Evolutionary conservation across 2,329 filamentous ascomycete species (phyloP).

Genomic region (Biscogniauxia sp.): DNA sequence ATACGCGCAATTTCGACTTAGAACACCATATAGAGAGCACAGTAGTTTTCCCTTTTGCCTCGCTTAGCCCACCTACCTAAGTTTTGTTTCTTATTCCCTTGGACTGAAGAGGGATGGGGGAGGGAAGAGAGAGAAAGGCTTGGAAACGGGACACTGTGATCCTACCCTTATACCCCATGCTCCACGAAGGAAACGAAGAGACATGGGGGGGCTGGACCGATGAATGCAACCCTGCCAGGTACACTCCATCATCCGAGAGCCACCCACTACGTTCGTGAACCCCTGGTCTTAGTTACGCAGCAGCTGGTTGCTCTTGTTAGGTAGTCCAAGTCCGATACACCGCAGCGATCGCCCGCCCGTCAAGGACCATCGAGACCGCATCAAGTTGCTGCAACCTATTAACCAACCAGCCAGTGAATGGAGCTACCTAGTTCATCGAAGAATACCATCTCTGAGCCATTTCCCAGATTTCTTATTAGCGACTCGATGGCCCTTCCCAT

Average conservation of each 20-base stretch:
- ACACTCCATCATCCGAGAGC: not conserved
- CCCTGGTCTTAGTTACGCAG: conserved; percentile 5
- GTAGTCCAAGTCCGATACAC: conserved; percentile 20
- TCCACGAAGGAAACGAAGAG: not conserved
- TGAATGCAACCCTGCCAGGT: conserved; percentile 4
- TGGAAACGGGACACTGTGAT: not conserved
- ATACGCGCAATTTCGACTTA: not conserved
- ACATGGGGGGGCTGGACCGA: conserved; percentile 1
- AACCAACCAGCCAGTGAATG: not conserved
- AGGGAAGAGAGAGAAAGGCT: not conserved
- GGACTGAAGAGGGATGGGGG: too few species aligned
- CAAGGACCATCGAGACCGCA: conserved; percentile 8
- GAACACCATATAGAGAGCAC: not conserved
- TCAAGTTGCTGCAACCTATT: not conserved
- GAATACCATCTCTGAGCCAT: not conserved
- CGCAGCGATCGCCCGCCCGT: conserved; percentile 25
- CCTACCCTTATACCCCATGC: not conserved
- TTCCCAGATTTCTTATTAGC: not conserved
- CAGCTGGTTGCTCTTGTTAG: conserved; percentile 13
- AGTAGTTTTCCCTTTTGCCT: not conserved
- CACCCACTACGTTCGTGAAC: conserved; percentile 5
- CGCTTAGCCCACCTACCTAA: not conserved
- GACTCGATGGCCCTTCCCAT: not conserved
- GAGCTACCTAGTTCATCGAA: not conserved
- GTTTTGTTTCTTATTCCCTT: not conserved